phyloP scores from a whole-genome alignment of 345 rosid genomes.

The Triadica sebifera region DNA sequence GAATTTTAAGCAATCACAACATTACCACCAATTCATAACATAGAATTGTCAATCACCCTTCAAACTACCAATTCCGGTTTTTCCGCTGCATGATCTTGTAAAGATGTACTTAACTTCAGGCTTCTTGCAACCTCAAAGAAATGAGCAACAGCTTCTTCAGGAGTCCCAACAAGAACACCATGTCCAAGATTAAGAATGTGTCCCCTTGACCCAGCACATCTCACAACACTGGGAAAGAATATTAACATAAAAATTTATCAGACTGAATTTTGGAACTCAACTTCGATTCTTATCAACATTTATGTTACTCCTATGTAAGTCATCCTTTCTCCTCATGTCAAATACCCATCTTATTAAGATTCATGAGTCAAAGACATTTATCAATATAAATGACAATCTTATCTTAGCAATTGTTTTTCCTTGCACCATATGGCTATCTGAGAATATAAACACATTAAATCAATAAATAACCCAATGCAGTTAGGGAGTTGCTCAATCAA shows the following conservation, averaged over 20 bases:
- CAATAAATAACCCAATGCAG: background rate
- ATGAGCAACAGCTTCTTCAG: conserved; percentile 91
- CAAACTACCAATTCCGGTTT: conserved; percentile 55
- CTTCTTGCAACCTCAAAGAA: conserved; percentile 78
- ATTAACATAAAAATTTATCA: conserved; percentile 2
- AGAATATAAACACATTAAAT: background rate
- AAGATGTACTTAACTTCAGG: conserved; percentile 48
- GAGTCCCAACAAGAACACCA: conserved; percentile 91
- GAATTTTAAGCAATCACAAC: conserved; percentile 6
- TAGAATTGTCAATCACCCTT: conserved; percentile 24
- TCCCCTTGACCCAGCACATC: conserved; percentile 74
- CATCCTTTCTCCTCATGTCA: background rate
- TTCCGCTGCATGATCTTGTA: conserved; percentile 41
- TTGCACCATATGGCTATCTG: background rate
- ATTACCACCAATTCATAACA: conserved; percentile 7
- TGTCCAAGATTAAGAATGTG: conserved; percentile 91
- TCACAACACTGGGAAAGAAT: conserved; percentile 62
- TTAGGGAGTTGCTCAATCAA: conserved; percentile 1
- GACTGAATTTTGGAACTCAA: background rate
- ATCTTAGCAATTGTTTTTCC: background rate
- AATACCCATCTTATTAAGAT: background rate
- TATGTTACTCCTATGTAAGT: background rate
- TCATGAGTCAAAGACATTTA: background rate
- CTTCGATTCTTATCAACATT: background rate
- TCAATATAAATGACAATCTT: background rate